Evolutionary conservation across 2,329 filamentous ascomycete species (phyloP).

Genomic region (Arthroderma sp.): DNA sequence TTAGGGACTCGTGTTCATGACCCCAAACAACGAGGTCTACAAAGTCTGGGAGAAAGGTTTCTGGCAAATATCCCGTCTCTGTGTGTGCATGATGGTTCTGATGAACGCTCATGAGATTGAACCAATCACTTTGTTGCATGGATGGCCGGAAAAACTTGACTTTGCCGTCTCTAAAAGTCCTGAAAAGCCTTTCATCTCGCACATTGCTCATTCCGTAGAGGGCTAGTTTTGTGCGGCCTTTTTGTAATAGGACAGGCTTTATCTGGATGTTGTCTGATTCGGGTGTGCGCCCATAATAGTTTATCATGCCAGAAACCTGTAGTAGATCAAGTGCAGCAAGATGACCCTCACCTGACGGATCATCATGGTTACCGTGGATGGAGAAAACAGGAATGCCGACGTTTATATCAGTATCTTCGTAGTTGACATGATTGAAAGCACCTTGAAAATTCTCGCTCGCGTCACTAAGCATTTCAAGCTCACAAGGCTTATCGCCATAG

Average conservation of each 20-base stretch:
- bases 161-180: conserved; percentile 82
- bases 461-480: conserved; percentile 88
- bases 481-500: conserved; percentile 86
- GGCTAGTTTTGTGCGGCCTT: conserved; percentile 82
- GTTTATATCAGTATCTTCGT: conserved; percentile 94
- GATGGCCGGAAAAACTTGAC: conserved; percentile 86
- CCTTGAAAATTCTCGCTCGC: conserved; percentile 81
- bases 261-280: conserved; percentile 88
- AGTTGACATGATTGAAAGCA: conserved; percentile 88
- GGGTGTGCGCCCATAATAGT: conserved; percentile 87
- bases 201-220: conserved; percentile 94
- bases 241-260: conserved; percentile 85
- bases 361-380: conserved; percentile 96
- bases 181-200: conserved; percentile 83
- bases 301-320: conserved; percentile 79
- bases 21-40: conserved; percentile 91
- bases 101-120: conserved; percentile 88
- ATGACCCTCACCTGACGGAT: conserved; percentile 91
- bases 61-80: conserved; percentile 83
- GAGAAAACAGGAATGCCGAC: conserved; percentile 95
- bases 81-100: conserved; percentile 93
- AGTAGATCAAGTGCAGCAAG: conserved; percentile 82
- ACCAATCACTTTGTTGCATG: conserved; percentile 76
- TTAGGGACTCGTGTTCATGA: conserved; percentile 91
- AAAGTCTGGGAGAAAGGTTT: conserved; percentile 83